Evolutionary conservation across 1,284 basidiomycete species (phyloP), one percentile per base, ranked within the genome.

Genomic region (Naganishia sp.): DNA sequence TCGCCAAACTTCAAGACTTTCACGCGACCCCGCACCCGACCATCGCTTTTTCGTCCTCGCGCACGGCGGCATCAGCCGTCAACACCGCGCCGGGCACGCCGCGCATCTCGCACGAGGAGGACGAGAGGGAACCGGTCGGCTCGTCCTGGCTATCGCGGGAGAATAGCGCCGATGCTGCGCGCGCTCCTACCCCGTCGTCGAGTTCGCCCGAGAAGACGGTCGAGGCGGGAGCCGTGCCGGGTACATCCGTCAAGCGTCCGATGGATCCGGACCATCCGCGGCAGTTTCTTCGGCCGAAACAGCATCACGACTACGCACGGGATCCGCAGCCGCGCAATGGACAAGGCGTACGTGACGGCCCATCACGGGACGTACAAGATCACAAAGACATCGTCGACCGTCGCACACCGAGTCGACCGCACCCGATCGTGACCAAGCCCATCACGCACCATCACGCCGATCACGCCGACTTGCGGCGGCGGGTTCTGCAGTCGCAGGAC

Each of bases 21-120:
- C 57, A 61, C 57, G 46, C 57, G 17, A 61, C 47, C 18, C 57
- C 57, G 13, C 57, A 61, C 11, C 57, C 57, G 5, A 61, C 57
- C 11, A 61, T 61, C 39, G 50, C 32, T 6, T 61, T 61, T 35
- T 25, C n/a, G 35, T 39, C 52, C 5, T 54, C 52, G n/a, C 11
- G 52, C 2, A 35, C 52, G n/a, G 32, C 13, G 15, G 32, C 52
- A 6, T 39, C 35, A 6, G 35, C 35, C 35, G 13, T 39, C 35
- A 39, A 39, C 35, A 39, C 35, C 13, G 35, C 35, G 49, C 49
- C 25, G 3, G 49, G 49, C 21, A 50, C 13, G 15, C 25, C 49
- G 11, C 49, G 21, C 21, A 1, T 21, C 13, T 21, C 23, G 21
- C 18, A 50, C 49, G 49, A 54, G 35, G 39, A 54, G 1, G 35